Percentiles rank a stretch among this genome's conserved stretches.
Evolutionary conservation across 2,329 filamentous ascomycete genomes (phyloP).

Genomic region (Ramularia endophylla): DNA sequence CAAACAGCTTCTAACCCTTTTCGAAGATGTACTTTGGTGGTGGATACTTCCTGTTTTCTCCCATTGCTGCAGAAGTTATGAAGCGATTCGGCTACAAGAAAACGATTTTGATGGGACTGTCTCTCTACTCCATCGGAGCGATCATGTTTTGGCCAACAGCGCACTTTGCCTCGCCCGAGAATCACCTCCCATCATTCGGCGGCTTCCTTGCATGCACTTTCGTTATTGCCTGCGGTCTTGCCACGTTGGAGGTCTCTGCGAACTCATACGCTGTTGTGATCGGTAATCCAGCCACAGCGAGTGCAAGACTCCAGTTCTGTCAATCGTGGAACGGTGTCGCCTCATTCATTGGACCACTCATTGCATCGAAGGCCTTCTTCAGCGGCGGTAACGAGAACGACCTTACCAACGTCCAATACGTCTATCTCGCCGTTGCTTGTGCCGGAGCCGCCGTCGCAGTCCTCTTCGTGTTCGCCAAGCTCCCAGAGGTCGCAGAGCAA

Average conservation of each 20-base stretch:
- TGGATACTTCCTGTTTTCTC: slow-evolving; percentile 36
- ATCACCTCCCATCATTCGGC: slow-evolving; percentile 31
- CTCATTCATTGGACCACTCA: slow-evolving; percentile 36
- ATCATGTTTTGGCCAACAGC: slow-evolving; percentile 36
- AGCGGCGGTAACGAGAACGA: slow-evolving; percentile 27
- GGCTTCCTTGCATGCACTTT: slow-evolving; percentile 35
- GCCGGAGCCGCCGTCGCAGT: slow-evolving; percentile 31
- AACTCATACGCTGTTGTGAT: slow-evolving; percentile 37
- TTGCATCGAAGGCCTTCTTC: slow-evolving; percentile 36
- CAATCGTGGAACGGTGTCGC: slow-evolving; percentile 36
- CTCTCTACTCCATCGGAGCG: slow-evolving; percentile 34
- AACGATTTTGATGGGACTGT: slow-evolving; percentile 39
- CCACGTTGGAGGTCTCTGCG: slow-evolving; percentile 35
- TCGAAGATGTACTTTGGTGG: slow-evolving; percentile 4
- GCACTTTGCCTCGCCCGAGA: slow-evolving; percentile 27
- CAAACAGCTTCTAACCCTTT: no score
- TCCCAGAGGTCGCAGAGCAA: slow-evolving; percentile 31
- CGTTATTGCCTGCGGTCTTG: slow-evolving; percentile 36
- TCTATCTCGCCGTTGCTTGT: slow-evolving; percentile 36
- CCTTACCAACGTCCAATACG: slow-evolving; percentile 34
- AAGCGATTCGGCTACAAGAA: slow-evolving; percentile 41
- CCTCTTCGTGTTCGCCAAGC: slow-evolving; percentile 34
- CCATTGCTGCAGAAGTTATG: slow-evolving; percentile 38
- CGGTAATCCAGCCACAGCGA: slow-evolving; percentile 31
- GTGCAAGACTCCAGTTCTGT: slow-evolving; percentile 35